Evolutionary conservation across 805 yeast species (phyloP).

Genomic region (Ogataea nonfermentans): DNA sequence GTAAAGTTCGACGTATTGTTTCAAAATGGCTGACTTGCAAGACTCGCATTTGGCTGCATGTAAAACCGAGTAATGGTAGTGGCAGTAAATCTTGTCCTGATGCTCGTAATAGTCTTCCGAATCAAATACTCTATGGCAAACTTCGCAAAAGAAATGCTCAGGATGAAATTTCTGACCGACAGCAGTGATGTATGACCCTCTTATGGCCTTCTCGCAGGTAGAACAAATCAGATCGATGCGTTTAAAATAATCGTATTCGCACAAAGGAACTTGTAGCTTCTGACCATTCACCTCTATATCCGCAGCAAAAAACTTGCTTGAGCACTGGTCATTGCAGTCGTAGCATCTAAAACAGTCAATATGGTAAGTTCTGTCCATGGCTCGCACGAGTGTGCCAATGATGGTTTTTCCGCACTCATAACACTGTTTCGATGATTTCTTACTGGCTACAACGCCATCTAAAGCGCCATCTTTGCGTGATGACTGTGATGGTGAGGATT

Average conservation of each 20-base stretch:
- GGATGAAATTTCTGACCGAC: constrained; percentile 89
- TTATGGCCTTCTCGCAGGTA: constrained; percentile 77
- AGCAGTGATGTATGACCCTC: constrained; percentile 94
- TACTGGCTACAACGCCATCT: constrained; percentile 13
- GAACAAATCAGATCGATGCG: constrained; percentile 82
- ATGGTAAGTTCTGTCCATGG: constrained; percentile 76
- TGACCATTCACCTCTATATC: constrained; percentile 42
- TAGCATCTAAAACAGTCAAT: constrained; percentile 84
- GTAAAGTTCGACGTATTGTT: constrained; percentile 89
- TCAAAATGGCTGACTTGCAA: constrained; percentile 84
- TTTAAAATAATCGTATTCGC: constrained; percentile 91
- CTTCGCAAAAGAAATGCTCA: constrained; percentile 90
- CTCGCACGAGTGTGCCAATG: constrained; percentile 80
- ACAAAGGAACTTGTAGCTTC: constrained; percentile 56
- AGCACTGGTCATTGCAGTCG: constrained; percentile 80
- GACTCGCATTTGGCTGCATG: constrained; percentile 93
- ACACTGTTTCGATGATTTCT: constrained; percentile 41
- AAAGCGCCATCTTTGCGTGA: constrained; percentile 17
- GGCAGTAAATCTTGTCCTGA: constrained; percentile 80
- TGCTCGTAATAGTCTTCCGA: constrained; percentile 93
- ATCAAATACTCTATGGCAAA: constrained; percentile 83
- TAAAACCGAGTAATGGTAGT: constrained; percentile 82
- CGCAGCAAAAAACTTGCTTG: constrained; percentile 84
- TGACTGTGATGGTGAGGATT: constrained; percentile 1
- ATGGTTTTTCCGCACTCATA: constrained; percentile 52